Conservation (phyloP, 352 stramenopile species). For the Phytophthora foliorum region DNA sequence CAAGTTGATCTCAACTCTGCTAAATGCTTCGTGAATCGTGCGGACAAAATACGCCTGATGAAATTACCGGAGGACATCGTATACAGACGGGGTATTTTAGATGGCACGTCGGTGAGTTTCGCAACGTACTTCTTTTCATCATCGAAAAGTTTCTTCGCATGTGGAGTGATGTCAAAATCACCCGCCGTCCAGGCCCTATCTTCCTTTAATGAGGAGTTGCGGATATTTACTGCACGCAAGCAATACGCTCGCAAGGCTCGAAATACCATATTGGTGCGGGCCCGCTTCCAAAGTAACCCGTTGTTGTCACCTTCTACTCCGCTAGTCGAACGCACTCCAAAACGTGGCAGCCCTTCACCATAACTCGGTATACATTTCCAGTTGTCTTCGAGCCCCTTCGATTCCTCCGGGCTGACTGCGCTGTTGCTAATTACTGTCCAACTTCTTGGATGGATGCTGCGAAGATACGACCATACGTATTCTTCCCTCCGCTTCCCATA, state of each 20-base stretch:
- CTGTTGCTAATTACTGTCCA: neutral
- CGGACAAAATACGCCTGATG: neutral
- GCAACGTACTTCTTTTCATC: conserved; percentile 3
- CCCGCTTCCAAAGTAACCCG: neutral
- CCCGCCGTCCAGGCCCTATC: neutral
- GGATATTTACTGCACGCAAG: neutral
- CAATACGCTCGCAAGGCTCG: neutral
- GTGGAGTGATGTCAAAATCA: neutral
- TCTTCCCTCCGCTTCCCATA: neutral
- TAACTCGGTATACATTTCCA: neutral
- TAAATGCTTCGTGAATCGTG: neutral
- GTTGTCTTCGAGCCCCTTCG: neutral
- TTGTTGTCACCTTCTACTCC: conserved; percentile 8
- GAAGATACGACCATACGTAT: neutral
- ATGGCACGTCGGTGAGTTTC: neutral
- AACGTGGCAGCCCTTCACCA: neutral
- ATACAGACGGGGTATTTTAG: neutral
- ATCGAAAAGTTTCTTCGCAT: neutral
- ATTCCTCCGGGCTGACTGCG: neutral
- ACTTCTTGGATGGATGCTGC: neutral
- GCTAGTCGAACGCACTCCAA: conserved; percentile 3
- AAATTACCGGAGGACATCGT: neutral
- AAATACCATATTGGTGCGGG: neutral
- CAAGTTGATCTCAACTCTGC: no score
- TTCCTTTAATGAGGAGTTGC: neutral